Percentiles rank a stretch among this genome's conserved stretches.
These are phyloP conservation scores for Heliosperma pusillum DNA, from an alignment of 148 eudicot genomes.

Conservation along the genomic window DNA sequence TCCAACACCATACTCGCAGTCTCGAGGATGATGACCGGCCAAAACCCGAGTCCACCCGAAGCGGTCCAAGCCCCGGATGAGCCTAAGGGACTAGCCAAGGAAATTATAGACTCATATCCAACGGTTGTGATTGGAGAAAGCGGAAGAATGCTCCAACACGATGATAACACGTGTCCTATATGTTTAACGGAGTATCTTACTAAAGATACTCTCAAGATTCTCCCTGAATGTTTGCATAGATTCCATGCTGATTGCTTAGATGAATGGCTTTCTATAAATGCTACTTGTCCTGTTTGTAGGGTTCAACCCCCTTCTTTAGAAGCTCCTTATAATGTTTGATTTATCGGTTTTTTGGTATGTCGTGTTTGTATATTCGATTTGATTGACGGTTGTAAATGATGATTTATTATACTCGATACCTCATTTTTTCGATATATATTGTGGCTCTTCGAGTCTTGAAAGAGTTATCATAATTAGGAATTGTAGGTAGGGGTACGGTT, in stretches of 20 bases:
- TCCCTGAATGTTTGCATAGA: slow-evolving; percentile 30
- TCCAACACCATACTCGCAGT: neutral
- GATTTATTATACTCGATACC: too few relatives aligned
- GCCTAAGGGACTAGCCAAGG: slow-evolving; percentile 23
- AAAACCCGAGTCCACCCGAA: neutral
- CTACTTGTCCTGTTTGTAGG: slow-evolving; percentile 20
- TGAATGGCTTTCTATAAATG: slow-evolving; percentile 19
- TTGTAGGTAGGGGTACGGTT: too few relatives aligned
- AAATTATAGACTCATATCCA: slow-evolving; percentile 24
- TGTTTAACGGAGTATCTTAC: slow-evolving; percentile 23
- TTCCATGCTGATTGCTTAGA: slow-evolving; percentile 27
- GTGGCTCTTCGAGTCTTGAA: too few relatives aligned
- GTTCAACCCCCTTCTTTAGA: slow-evolving; percentile 2
- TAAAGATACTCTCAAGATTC: slow-evolving; percentile 13
- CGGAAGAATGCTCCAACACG: slow-evolving; percentile 4
- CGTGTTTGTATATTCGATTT: too few relatives aligned
- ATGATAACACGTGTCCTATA: slow-evolving; percentile 28
- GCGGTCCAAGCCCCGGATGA: neutral
- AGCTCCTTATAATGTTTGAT: neutral
- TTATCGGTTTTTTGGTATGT: neutral
- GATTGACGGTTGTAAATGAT: too few relatives aligned
- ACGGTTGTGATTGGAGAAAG: slow-evolving; percentile 18
- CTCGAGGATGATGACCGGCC: neutral
- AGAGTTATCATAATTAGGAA: too few relatives aligned
- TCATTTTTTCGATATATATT: too few relatives aligned